Evolutionary conservation across 768 basidiomycete species (phyloP).

Genomic region (Aureoboletus auriporus): DNA sequence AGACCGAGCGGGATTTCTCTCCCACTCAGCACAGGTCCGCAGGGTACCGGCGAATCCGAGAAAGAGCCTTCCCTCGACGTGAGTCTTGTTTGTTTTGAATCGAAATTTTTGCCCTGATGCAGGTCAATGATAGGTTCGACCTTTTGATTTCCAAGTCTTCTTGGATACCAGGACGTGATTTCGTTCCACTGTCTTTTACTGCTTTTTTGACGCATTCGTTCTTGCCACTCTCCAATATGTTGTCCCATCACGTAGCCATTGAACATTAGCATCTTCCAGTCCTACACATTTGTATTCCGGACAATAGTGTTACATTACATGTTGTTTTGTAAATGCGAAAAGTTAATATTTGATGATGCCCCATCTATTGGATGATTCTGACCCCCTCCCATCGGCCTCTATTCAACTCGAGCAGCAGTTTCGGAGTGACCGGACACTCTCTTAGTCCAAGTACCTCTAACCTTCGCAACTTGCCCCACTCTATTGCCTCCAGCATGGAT

Average conservation of each 20-base stretch:
- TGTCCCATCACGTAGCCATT: conserved; percentile 6
- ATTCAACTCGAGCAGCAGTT: conserved; percentile 47
- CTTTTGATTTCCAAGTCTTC: conserved; percentile 53
- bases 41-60: conserved; percentile 24
- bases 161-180: conserved; percentile 44
- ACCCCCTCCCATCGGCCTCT: conserved; percentile 66
- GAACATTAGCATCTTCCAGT: conserved; percentile 15
- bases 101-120: background rate
- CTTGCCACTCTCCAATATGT: background rate
- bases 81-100: conserved; percentile 1
- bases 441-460: conserved; percentile 55
- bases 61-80: conserved; percentile 38
- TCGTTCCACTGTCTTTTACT: conserved; percentile 1
- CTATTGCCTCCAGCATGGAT: conserved; percentile 44
- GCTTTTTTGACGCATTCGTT: background rate
- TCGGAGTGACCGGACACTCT: conserved; percentile 44
- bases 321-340: conserved; percentile 19
- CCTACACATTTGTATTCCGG: conserved; percentile 12
- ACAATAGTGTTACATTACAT: conserved; percentile 24
- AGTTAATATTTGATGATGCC: background rate
- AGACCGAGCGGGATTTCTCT: conserved; percentile 43
- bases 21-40: conserved; percentile 33
- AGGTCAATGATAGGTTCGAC: conserved; percentile 35
- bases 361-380: conserved; percentile 38
- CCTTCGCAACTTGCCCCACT: conserved; percentile 55